phyloP scores from a whole-genome alignment of 768 basidiomycete genomes.

The Rubroboletus pulcherrimus region DNA sequence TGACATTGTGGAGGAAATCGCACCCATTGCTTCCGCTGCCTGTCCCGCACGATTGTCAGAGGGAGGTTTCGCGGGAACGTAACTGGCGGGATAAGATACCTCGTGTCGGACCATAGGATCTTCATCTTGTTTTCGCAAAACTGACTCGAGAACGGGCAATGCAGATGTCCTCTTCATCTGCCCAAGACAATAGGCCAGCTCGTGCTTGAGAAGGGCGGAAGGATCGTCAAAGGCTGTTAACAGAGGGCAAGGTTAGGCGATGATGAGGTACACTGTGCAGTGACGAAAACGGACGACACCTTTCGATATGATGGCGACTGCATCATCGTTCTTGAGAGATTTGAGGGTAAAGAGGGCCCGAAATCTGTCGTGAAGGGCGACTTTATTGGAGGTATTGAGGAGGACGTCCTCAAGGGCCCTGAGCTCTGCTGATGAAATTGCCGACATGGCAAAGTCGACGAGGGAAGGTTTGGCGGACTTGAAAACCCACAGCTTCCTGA shows the following conservation, averaged over 20 bases:
- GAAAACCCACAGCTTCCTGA: constrained; percentile 28
- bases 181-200: constrained; percentile 94
- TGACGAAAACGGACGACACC: constrained; percentile 42
- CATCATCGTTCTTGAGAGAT: constrained; percentile 70
- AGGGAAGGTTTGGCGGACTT: constrained; percentile 46
- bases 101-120: constrained; percentile 99
- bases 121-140: constrained; percentile 65
- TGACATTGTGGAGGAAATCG: constrained; percentile 69
- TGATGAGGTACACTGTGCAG: not conserved
- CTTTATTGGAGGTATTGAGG: constrained; percentile 69
- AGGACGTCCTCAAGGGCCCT: constrained; percentile 66
- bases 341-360: constrained; percentile 91
- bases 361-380: constrained; percentile 83
- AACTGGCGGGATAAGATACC: constrained; percentile 40
- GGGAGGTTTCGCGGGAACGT: not conserved
- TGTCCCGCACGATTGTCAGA: constrained; percentile 32
- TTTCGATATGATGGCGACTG: constrained; percentile 80
- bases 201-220: constrained; percentile 92
- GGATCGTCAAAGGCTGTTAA: constrained; percentile 74
- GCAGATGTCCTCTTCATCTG: constrained; percentile 78
- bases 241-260: constrained; percentile 1
- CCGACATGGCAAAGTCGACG: constrained; percentile 26
- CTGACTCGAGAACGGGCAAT: constrained; percentile 71
- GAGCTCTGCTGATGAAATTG: constrained; percentile 52
- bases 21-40: constrained; percentile 99